Conservation (phyloP, 2,329 filamentous ascomycete species). For the Monilinia polystroma region DNA sequence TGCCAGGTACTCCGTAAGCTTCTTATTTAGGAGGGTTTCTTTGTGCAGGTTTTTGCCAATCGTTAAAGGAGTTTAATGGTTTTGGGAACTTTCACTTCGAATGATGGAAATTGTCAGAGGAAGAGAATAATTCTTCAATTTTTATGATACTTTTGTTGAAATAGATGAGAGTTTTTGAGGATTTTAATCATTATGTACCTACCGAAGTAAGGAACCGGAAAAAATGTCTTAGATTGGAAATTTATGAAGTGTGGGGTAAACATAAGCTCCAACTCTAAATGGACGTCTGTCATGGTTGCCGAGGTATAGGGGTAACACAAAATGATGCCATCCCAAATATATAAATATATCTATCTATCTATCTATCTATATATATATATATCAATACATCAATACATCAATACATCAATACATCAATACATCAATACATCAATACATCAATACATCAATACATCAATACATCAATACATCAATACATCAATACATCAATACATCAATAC, state of each 20-base stretch:
- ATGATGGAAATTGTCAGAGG: neutral
- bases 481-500: too few species aligned
- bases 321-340: neutral
- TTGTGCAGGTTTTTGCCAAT: neutral
- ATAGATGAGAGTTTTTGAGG: neutral
- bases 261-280: constrained; percentile 20
- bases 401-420: too few species aligned
- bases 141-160: neutral
- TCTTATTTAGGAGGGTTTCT: neutral
- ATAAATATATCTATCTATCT: neutral
- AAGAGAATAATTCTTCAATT: neutral
- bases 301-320: neutral
- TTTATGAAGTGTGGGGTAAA: constrained; percentile 24
- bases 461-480: too few species aligned
- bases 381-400: too few species aligned
- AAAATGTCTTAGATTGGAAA: constrained; percentile 8
- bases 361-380: too few species aligned
- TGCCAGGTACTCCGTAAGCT: neutral
- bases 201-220: neutral
- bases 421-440: too few species aligned
- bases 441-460: too few species aligned
- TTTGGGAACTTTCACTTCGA: neutral
- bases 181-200: neutral
- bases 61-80: neutral
- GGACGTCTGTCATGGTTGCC: constrained; percentile 11